These are phyloP conservation scores for Atractiella rhizophila DNA, from an alignment of 768 basidiomycete species.

Conservation along the genomic window DNA sequence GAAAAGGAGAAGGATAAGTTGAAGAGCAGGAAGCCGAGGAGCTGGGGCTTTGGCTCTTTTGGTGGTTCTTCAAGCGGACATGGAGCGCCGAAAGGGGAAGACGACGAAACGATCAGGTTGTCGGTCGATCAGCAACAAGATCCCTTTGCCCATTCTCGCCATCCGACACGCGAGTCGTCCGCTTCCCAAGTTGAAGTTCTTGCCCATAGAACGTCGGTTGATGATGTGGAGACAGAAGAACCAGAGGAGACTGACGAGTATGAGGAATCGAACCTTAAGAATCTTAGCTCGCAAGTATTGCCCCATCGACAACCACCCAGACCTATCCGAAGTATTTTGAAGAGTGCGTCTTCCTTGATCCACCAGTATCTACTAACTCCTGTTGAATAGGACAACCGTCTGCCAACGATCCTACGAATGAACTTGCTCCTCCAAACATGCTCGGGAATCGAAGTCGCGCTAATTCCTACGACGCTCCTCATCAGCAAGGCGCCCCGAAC, in stretches of 20 bases:
- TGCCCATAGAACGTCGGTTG: no score
- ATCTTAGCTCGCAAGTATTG: slow-evolving; percentile 46
- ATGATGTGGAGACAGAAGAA: slow-evolving; percentile 2
- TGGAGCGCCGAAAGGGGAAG: no score
- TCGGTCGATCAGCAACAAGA: slow-evolving; percentile 1
- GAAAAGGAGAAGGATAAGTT: slow-evolving; percentile 16
- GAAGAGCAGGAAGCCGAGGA: slow-evolving; percentile 5
- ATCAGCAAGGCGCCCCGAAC: slow-evolving; percentile 8
- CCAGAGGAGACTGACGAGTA: slow-evolving; percentile 26
- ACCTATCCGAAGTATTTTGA: slow-evolving; percentile 53
- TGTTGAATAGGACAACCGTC: slow-evolving; percentile 26
- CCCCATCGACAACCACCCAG: slow-evolving; percentile 41
- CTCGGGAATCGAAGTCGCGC: slow-evolving; percentile 12
- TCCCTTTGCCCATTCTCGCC: background rate
- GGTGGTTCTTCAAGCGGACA: slow-evolving; percentile 1
- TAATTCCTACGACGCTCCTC: slow-evolving; percentile 15
- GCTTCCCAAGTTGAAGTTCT: no score
- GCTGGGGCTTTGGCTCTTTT: slow-evolving; percentile 10
- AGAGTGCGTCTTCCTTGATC: slow-evolving; percentile 32
- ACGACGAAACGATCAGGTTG: background rate
- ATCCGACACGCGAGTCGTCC: no score
- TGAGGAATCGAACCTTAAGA: slow-evolving; percentile 55
- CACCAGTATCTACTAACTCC: background rate
- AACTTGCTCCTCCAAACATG: slow-evolving; percentile 61
- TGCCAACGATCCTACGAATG: slow-evolving; percentile 42